Evolutionary conservation across 345 rosid genomes (phyloP).

Genomic region (Brassica rapa): DNA sequence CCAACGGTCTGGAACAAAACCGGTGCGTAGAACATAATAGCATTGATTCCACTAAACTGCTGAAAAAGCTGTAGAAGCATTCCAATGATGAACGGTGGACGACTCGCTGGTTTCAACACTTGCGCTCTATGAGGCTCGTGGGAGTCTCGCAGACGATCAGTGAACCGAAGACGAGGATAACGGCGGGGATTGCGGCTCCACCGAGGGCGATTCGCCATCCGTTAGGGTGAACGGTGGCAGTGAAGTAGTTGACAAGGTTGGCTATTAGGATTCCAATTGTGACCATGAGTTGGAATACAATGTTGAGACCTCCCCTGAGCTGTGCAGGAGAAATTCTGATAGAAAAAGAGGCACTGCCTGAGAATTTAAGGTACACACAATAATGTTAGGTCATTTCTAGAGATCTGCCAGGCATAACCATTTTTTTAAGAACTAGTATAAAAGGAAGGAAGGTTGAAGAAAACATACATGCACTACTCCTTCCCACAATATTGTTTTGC

Average conservation of each 20-base stretch:
- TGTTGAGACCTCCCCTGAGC: constrained; percentile 1
- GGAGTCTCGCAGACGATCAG: background rate
- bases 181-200: background rate
- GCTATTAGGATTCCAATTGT: background rate
- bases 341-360: background rate
- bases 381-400: background rate
- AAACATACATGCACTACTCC: too few species aligned
- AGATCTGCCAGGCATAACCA: background rate
- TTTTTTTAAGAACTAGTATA: too few species aligned
- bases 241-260: constrained; percentile 1
- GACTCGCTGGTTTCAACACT: background rate
- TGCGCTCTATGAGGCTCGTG: background rate
- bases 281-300: background rate
- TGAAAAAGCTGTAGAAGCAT: background rate
- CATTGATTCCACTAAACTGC: background rate
- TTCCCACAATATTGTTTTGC: too few species aligned
- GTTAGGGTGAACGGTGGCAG: background rate
- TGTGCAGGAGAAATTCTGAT: background rate
- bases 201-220: background rate
- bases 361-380: background rate
- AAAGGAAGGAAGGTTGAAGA: too few species aligned
- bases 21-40: background rate
- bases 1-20: background rate
- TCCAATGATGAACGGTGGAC: background rate
- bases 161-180: background rate